Conservation (phyloP, 805 yeast genomes). For the Myxozyma mucilagina region DNA sequence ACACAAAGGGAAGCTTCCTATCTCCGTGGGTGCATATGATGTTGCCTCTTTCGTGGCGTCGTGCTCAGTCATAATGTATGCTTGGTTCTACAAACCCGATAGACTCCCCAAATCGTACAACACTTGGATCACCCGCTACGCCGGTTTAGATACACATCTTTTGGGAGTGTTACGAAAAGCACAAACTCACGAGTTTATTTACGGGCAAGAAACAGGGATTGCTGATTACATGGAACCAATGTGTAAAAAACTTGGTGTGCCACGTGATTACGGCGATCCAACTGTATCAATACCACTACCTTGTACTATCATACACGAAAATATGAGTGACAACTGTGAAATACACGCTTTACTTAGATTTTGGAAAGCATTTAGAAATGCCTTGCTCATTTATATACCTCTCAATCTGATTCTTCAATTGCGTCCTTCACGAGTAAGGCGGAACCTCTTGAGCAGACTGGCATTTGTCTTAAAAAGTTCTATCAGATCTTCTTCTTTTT, state of each 20-base stretch:
- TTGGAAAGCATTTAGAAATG: constrained; percentile 46
- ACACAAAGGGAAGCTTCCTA: not conserved
- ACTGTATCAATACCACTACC: constrained; percentile 36
- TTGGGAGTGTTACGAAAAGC: constrained; percentile 41
- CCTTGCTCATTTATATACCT: constrained; percentile 47
- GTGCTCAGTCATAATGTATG: constrained; percentile 36
- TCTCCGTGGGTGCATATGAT: constrained; percentile 8
- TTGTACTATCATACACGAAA: constrained; percentile 48
- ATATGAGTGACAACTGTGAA: constrained; percentile 46
- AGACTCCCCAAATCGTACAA: constrained; percentile 48
- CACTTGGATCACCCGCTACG: constrained; percentile 53
- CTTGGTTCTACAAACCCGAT: constrained; percentile 43
- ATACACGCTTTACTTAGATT: constrained; percentile 51
- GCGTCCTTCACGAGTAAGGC: constrained; percentile 18
- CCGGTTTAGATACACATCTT: constrained; percentile 49
- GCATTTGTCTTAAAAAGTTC: constrained; percentile 37
- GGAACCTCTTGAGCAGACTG: constrained; percentile 28
- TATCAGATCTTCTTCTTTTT: constrained; percentile 47
- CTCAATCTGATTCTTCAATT: constrained; percentile 43
- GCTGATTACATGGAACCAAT: constrained; percentile 41
- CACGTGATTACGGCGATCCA: constrained; percentile 41
- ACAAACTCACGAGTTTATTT: constrained; percentile 40
- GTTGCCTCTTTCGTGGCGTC: constrained; percentile 22
- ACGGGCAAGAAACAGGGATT: constrained; percentile 42
- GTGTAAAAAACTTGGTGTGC: constrained; percentile 43